phyloP scores from a whole-genome alignment of 2,329 filamentous ascomycete genomes.

The Xylariaceae sp. region DNA sequence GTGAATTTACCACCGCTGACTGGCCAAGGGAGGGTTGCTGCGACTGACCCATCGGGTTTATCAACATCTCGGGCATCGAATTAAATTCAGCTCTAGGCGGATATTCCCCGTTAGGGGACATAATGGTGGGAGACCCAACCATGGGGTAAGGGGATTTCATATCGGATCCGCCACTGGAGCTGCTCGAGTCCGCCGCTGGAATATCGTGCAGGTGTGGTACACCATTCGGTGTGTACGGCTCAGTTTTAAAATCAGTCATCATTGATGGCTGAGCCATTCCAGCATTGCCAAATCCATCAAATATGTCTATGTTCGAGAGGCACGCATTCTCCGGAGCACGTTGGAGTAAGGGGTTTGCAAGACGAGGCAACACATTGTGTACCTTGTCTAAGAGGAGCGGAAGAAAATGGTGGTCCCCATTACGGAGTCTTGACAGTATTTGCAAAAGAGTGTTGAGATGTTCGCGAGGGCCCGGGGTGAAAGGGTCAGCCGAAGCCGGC shows the following conservation, averaged over 20 bases:
- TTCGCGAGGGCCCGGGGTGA: constrained; percentile 71
- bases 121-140: constrained; percentile 57
- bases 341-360: constrained; percentile 65
- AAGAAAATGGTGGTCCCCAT: constrained; percentile 76
- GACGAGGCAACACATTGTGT: constrained; percentile 69
- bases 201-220: constrained; percentile 51
- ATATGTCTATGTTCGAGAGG: constrained; percentile 60
- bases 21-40: constrained; percentile 44
- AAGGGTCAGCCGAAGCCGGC: constrained; percentile 64
- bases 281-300: constrained; percentile 68
- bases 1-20: constrained; percentile 38
- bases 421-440: constrained; percentile 73
- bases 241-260: constrained; percentile 54
- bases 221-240: constrained; percentile 41
- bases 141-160: constrained; percentile 56
- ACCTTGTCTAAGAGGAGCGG: constrained; percentile 79
- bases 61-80: constrained; percentile 59
- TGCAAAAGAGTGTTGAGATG: constrained; percentile 73
- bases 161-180: constrained; percentile 46
- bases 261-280: constrained; percentile 63
- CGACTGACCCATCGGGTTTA: constrained; percentile 53
- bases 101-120: constrained; percentile 60
- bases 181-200: constrained; percentile 45
- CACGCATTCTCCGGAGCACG: constrained; percentile 60
- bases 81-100: constrained; percentile 54